Evolutionary conservation across 116 monocot species (phyloP), one percentile per base, ranked within the genome.

Genomic region (Papilionanthe hybrid): DNA sequence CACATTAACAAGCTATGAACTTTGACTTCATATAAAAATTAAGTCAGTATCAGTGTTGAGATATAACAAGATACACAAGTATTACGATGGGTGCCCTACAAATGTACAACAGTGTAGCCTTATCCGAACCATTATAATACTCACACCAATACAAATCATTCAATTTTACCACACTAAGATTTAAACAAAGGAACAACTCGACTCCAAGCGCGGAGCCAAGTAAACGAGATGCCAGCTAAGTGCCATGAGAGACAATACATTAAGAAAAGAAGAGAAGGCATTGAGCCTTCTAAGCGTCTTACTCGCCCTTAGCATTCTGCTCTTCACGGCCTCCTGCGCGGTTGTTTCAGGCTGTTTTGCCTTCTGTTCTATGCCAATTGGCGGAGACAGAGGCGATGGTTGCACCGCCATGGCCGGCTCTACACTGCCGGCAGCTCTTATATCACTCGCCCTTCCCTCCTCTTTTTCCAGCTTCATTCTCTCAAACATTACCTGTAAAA

Each of bases 401-500:
- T n/a, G n/a, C 60, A n/a, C 60, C 60, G 9, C 15, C 55, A 50
- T 32, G n/a, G 47, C 37, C 37, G 71, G 9, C 41, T 82, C 49
- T 81, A 18, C 11, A 48, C 74, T 10, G 48, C 78, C 65, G 37
- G 86, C 87, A 6, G 68, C 77, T 32, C 32, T 32, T 49, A 88
- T 84, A 83, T 89, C 92, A 12, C 82, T 78, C 19, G 90, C 92
- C 45, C 92, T 84, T 11, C 90, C 93, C 79, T 96, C 93, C 84
- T 96, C 93, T 78, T 90, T 93, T 87, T 96, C 96, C 69, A 93
- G 65, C 80, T 92, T 93, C 90, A 93, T 90, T 72, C 90, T 86
- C 81, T 93, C 92, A 32, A 90, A 90, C 93, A 96, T 91, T 10
- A 77, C 84, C 63, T 63, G 63, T 10, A 63, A 10, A 63, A 25